phyloP scores from a whole-genome alignment of 73 alveolate species.

The Uronychia binucleata region DNA sequence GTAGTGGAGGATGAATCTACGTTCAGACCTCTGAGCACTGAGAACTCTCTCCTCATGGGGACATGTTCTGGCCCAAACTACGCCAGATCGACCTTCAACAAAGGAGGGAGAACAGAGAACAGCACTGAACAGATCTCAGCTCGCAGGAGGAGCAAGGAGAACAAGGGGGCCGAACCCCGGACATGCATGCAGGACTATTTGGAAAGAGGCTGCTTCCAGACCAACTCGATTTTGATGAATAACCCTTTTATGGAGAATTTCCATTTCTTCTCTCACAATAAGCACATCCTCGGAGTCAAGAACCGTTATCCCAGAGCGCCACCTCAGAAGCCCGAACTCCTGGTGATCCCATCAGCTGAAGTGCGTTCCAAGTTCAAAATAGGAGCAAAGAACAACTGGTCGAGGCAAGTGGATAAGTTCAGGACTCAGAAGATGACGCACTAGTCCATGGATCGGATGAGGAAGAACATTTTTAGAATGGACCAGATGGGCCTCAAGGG shows the following conservation, averaged over 20 bases:
- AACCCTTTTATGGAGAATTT: not conserved
- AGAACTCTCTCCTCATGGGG: not conserved
- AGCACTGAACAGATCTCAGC: not conserved
- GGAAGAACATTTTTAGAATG: too few species aligned
- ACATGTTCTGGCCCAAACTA: not conserved
- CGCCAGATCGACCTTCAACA: not conserved
- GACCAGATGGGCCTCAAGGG: too few species aligned
- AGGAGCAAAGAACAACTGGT: not conserved
- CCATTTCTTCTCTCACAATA: not conserved
- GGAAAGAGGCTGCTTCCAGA: not conserved
- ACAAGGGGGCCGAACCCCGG: not conserved
- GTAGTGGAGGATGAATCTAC: not conserved
- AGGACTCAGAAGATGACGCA: too few species aligned
- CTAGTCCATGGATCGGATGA: too few species aligned
- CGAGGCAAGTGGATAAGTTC: too few species aligned
- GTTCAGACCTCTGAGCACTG: not conserved
- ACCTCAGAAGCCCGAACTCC: not conserved
- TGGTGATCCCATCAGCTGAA: not conserved
- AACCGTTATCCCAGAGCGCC: not conserved
- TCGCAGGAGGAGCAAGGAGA: not conserved
- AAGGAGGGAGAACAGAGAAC: not conserved
- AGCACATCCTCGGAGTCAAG: not conserved
- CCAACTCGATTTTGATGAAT: too few species aligned
- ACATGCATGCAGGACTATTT: not conserved
- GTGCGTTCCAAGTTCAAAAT: not conserved